Evolutionary conservation across 345 rosid species (phyloP), one percentile per base, ranked within the genome.

Genomic region (Eucalyptus grandis): DNA sequence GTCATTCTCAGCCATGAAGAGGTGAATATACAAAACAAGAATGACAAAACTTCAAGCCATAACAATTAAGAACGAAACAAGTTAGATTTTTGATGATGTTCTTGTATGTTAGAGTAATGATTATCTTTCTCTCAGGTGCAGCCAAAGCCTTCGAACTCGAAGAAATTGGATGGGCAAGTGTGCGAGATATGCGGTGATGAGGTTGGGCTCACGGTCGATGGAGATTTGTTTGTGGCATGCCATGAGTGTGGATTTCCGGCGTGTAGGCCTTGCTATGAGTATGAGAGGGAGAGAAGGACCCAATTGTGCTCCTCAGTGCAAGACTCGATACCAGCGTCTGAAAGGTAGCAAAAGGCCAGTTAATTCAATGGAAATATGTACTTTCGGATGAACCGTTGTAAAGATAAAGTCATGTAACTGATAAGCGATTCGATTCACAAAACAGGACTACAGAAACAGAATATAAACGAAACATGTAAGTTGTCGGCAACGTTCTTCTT

Each of bases 231-330:
- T 91, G 99, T 98, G 88, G 99, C 99, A 90, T 98, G 99, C 91
- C 96, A 97, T 90, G 99, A 98, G 93, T 98, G 99, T 93, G 99
- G 96, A 86, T 98, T 97, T 92, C 99, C 99, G 96, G 98, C 90
- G 86, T 96, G 99, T 81, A 93, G 99, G 88, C 99, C 99, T 88
- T 98, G 99, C 91, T 98, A 98, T 82, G 99, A 96, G 95, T 98
- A 98, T 90, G 99, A 98, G 94, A 92, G 97, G n/a, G 49, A 92
- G 99, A 90, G 99, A 98, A 94, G 99, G 14, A 94, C 95, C 11
- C 99, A 98, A 87, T 90, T 89, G 56, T 98, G 99, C 87, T n/a
- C 99, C 99, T 88, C 99, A 98, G 90, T 98, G 99, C 93, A 98
- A 93, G 92, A 98, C 98, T 86, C 93, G 98, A 88, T 98, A 98